These are phyloP conservation scores for Aspergillus bertholletiae DNA, from an alignment of 495 filamentous ascomycete genomes.

Conservation along the genomic window DNA sequence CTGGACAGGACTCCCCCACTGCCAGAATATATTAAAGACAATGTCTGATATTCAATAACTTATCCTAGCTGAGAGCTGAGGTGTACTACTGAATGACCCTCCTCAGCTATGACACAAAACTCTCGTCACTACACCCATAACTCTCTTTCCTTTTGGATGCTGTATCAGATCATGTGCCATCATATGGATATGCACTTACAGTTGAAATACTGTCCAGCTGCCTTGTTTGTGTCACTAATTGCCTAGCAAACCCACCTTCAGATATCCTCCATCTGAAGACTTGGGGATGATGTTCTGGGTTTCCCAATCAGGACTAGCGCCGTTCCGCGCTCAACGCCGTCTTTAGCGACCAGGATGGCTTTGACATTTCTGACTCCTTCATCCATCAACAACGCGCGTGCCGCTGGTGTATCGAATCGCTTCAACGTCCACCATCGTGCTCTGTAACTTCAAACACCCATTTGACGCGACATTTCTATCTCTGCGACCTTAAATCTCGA, in stretches of 20 bases:
- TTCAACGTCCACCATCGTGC: slow-evolving; percentile 32
- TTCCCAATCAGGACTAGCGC: slow-evolving; percentile 41
- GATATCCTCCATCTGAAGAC: background rate
- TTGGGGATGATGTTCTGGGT: slow-evolving; percentile 7
- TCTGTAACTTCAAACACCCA: slow-evolving; percentile 16
- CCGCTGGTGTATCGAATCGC: slow-evolving; percentile 29
- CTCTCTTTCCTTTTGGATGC: background rate
- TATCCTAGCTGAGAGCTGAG: background rate
- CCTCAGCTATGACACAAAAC: slow-evolving; percentile 3
- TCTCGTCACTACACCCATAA: slow-evolving; percentile 1
- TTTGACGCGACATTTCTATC: slow-evolving; percentile 23
- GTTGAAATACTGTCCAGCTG: too few relatives aligned
- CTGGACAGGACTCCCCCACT: background rate
- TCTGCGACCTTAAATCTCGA: slow-evolving; percentile 27
- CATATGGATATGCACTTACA: background rate
- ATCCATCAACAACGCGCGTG: slow-evolving; percentile 51
- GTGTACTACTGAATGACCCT: slow-evolving; percentile 4
- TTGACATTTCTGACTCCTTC: slow-evolving; percentile 47
- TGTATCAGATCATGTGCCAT: background rate
- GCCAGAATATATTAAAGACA: background rate
- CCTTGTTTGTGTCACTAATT: background rate
- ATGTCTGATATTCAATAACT: background rate
- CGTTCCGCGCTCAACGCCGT: slow-evolving; percentile 28
- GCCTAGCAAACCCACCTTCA: background rate
- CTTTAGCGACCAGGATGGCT: slow-evolving; percentile 43